Evolutionary conservation across 2,329 filamentous ascomycete genomes (phyloP), one percentile per base, ranked within the genome.

Genomic region (Penicillium sp.): DNA sequence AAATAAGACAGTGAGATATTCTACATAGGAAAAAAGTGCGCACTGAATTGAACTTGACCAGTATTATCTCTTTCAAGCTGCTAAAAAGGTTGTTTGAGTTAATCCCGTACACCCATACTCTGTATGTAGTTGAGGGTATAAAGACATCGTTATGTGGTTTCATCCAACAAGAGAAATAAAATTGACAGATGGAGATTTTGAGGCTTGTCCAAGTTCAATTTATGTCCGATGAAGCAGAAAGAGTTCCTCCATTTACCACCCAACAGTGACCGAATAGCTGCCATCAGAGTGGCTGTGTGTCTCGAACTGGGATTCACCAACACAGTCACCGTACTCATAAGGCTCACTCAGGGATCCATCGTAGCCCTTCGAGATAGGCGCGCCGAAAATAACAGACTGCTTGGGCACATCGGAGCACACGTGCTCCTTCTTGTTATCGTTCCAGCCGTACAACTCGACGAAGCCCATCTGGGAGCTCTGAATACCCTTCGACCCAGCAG

Each of bases 261-360:
- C 38, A 29, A 41, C 38, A 19, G 24, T 41, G n/a, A 41, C 38
- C 1, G 38, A 41, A 7, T 29, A 41, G 24, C 24, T 28, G 4
- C 38, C 38, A 13, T 41, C 24, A 29, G 24, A 41, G 38, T 28
- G 38, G 9, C n/a, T 29, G 42, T 37, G 22, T 2, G 57, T 46
- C 34, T 54, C 40, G 33, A 63, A 65, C 8, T 40, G 44, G 19
- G 53, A 60, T 49, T 60, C 34, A 17, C 57, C 61, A 45, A 53
- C 57, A 53, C 62, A 64, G 45, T 64, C 61, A 8, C 63, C 63
- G 45, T 62, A 63, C 45, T 61, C 58, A 53, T 63, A 64, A 10
- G 61, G 57, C 47, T 57, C 51, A 2, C 21, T 28, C 34, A 62
- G 6, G 15, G 32, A 29, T 8, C 57, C 58, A 22, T 19, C 41